These are phyloP conservation scores for Purshia tridentata DNA, from an alignment of 306 rosid species.

Conservation along the genomic window DNA sequence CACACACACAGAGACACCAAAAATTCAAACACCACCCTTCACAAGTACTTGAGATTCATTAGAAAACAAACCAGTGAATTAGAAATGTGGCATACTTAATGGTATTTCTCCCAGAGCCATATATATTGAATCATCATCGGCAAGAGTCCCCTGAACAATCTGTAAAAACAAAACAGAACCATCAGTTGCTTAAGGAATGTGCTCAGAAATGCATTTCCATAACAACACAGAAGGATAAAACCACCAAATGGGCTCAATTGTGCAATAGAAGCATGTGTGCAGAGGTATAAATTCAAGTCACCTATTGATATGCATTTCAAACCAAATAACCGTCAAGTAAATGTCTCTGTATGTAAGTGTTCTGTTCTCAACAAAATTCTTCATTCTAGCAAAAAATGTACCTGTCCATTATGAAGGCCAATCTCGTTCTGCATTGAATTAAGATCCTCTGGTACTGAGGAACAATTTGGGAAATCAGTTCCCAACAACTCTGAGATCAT, in stretches of 20 bases:
- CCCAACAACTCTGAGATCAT: slow-evolving; percentile 88
- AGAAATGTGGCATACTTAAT: slow-evolving; percentile 70
- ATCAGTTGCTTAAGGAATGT: neutral
- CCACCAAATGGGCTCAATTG: neutral
- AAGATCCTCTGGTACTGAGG: slow-evolving; percentile 67
- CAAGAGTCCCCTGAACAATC: slow-evolving; percentile 74
- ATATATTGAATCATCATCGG: slow-evolving; percentile 91
- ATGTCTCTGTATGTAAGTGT: neutral
- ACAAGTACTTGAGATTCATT: slow-evolving; percentile 27
- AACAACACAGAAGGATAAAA: neutral
- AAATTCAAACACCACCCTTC: slow-evolving; percentile 32
- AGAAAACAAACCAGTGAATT: slow-evolving; percentile 46
- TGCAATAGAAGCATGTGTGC: slow-evolving; percentile 2
- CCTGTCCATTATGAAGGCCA: slow-evolving; percentile 76
- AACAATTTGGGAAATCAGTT: slow-evolving; percentile 73
- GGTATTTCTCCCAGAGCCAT: slow-evolving; percentile 97
- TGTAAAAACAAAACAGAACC: slow-evolving; percentile 18
- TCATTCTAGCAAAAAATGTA: slow-evolving; percentile 39
- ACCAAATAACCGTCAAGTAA: slow-evolving; percentile 22
- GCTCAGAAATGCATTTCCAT: neutral
- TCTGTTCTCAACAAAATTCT: slow-evolving; percentile 8
- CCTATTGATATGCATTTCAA: neutral
- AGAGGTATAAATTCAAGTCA: slow-evolving; percentile 1
- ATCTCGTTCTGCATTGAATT: slow-evolving; percentile 67
- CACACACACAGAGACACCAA: neutral